Evolutionary conservation across 1,284 basidiomycete species (phyloP).

Genomic region (Cystobasidium pallidum): DNA sequence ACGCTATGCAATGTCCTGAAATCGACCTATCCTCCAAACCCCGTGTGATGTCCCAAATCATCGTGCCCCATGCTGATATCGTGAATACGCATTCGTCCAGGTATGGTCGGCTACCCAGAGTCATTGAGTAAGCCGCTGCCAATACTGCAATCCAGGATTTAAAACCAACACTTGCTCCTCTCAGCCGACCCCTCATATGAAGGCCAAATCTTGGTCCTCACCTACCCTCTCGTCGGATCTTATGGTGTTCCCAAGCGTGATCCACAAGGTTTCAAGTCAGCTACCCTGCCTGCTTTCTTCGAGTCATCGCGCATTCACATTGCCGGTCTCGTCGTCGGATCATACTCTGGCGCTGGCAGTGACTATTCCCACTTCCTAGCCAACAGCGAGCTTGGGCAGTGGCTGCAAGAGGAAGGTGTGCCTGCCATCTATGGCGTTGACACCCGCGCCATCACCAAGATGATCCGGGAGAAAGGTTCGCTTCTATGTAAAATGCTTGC

Average conservation of each 20-base stretch:
- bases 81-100: slow-evolving; percentile 59
- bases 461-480: slow-evolving; percentile 88
- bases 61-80: neutral
- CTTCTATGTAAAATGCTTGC: slow-evolving; percentile 76
- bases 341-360: slow-evolving; percentile 73
- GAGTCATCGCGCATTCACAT: slow-evolving; percentile 95
- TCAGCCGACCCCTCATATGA: slow-evolving; percentile 91
- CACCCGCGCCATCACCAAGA: slow-evolving; percentile 95
- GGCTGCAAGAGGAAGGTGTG: slow-evolving; percentile 93
- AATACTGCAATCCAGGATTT: neutral
- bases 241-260: slow-evolving; percentile 92
- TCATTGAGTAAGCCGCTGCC: slow-evolving; percentile 67
- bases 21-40: slow-evolving; percentile 26
- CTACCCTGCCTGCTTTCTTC: slow-evolving; percentile 76
- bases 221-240: slow-evolving; percentile 95
- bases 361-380: slow-evolving; percentile 96
- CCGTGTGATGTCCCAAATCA: slow-evolving; percentile 6
- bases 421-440: slow-evolving; percentile 97
- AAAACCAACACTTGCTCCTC: neutral
- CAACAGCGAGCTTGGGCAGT: slow-evolving; percentile 79
- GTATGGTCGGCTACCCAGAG: slow-evolving; percentile 99
- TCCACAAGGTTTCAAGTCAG: slow-evolving; percentile 59
- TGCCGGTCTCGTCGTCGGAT: slow-evolving; percentile 87
- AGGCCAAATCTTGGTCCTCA: slow-evolving; percentile 95
- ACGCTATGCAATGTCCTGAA: slow-evolving; percentile 46